A percentile compares a stretch with the other conserved stretches of the same genome.
Conservation (phyloP, 1,139 yeast species). For the Candida buenavistaensis region DNA sequence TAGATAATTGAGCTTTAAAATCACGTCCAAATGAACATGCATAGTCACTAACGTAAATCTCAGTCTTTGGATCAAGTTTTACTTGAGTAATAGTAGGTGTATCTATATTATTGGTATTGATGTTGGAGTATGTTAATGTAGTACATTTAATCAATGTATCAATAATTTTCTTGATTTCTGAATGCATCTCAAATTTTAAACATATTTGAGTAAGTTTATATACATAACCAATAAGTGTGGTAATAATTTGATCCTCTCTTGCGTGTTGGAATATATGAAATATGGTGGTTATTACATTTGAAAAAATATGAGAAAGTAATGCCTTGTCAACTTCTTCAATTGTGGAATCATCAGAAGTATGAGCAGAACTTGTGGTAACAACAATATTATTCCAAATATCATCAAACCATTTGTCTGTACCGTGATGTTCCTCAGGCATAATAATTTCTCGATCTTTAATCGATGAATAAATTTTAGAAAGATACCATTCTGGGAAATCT, state of each 20-base stretch:
- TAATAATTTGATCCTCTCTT: constrained; percentile 83
- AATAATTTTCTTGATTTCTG: constrained; percentile 8
- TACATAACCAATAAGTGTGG: constrained; percentile 81
- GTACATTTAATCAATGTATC: background rate
- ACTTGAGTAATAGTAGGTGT: constrained; percentile 48
- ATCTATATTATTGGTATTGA: constrained; percentile 46
- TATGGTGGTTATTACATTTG: constrained; percentile 65
- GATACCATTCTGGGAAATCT: constrained; percentile 85
- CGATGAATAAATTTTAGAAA: constrained; percentile 75
- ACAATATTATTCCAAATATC: constrained; percentile 89
- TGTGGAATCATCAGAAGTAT: background rate
- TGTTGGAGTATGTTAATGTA: constrained; percentile 24
- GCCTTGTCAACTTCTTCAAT: constrained; percentile 56
- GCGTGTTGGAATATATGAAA: constrained; percentile 83
- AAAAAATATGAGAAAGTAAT: constrained; percentile 47
- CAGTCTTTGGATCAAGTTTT: constrained; percentile 48
- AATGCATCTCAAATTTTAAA: constrained; percentile 52
- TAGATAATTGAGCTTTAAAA: constrained; percentile 87
- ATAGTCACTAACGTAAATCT: constrained; percentile 73
- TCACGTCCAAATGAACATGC: constrained; percentile 87
- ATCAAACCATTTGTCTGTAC: constrained; percentile 85
- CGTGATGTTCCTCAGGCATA: constrained; percentile 97
- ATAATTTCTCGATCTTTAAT: constrained; percentile 87
- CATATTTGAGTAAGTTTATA: constrained; percentile 85
- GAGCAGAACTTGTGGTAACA: constrained; percentile 42